These are phyloP conservation scores for Sideroxylon spinosum DNA, from an alignment of 179 eudicot genomes.

Conservation along the genomic window DNA sequence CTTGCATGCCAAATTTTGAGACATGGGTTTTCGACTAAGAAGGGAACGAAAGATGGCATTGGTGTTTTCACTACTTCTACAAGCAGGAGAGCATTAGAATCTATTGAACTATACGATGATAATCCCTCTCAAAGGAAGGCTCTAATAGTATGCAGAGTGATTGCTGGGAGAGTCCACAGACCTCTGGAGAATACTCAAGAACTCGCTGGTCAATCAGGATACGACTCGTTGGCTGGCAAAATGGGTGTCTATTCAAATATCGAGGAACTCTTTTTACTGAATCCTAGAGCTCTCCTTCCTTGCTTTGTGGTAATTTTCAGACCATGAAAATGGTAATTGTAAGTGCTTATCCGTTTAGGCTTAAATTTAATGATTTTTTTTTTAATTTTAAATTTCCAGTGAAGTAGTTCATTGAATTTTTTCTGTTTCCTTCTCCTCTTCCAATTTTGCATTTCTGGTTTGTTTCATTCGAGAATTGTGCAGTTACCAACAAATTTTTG, in stretches of 20 bases:
- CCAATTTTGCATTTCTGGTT: background rate
- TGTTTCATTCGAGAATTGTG: background rate
- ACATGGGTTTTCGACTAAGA: slow-evolving; percentile 48
- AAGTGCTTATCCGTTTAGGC: no score
- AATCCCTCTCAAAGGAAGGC: slow-evolving; percentile 44
- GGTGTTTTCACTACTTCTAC: slow-evolving; percentile 68
- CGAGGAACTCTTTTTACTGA: slow-evolving; percentile 76
- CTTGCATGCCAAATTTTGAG: slow-evolving; percentile 46
- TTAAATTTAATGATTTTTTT: no score
- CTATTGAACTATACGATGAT: slow-evolving; percentile 22
- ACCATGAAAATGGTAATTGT: slow-evolving; percentile 22
- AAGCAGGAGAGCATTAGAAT: slow-evolving; percentile 45
- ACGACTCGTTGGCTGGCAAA: slow-evolving; percentile 78
- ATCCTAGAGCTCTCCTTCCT: slow-evolving; percentile 74
- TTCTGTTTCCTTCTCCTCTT: no score
- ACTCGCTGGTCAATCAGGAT: slow-evolving; percentile 61
- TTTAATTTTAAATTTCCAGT: no score
- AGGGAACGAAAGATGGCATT: slow-evolving; percentile 21
- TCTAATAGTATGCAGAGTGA: slow-evolving; percentile 71
- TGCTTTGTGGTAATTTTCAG: slow-evolving; percentile 83
- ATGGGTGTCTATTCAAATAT: slow-evolving; percentile 66
- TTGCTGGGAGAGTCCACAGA: slow-evolving; percentile 77
- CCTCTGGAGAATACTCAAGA: slow-evolving; percentile 71
- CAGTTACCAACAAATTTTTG: background rate
- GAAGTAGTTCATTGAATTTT: no score